A percentile compares a stretch with the other conserved stretches of the same genome.
Evolutionary conservation across 2,329 filamentous ascomycete genomes (phyloP).

Genomic region (Ascochyta pisi): DNA sequence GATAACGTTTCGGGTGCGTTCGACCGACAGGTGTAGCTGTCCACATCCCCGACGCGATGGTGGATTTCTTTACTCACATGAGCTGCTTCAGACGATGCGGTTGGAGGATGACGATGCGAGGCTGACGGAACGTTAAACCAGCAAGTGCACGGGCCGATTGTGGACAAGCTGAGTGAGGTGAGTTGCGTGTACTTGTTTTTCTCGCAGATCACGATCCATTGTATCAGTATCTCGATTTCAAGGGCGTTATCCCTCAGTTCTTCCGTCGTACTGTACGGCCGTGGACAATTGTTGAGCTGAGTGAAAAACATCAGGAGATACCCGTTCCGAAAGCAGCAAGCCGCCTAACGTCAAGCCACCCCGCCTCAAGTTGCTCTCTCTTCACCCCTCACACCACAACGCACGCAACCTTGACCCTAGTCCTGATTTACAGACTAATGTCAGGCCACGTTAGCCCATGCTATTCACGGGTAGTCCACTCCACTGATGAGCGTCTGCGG

Average conservation of each 20-base stretch:
- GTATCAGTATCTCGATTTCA: not conserved
- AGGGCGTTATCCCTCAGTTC: not conserved
- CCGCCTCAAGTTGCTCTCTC: conserved; percentile 19
- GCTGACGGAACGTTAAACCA: conserved; percentile 5
- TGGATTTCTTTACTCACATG: conserved; percentile 17
- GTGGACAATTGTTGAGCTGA: conserved; percentile 7
- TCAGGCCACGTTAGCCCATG: conserved; percentile 24
- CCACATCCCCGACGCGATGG: conserved; percentile 17
- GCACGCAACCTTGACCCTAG: conserved; percentile 19
- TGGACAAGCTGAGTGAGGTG: not conserved
- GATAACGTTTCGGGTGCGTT: conserved; percentile 27
- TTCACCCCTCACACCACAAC: conserved; percentile 36
- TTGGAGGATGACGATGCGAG: conserved; percentile 8
- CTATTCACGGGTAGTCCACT: conserved; percentile 13
- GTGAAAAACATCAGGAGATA: conserved; percentile 34
- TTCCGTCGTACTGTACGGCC: conserved; percentile 3
- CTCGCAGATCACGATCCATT: conserved; percentile 12
- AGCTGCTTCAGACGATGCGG: conserved; percentile 6
- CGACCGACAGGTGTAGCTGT: conserved; percentile 27
- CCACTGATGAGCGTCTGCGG: conserved; percentile 16
- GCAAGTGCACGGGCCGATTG: conserved; percentile 1
- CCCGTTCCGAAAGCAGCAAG: conserved; percentile 21
- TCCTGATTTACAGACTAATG: conserved; percentile 23
- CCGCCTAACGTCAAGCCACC: conserved; percentile 27
- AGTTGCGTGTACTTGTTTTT: conserved; percentile 4